Percentiles rank a stretch among this genome's conserved stretches.
phyloP scores from a whole-genome alignment of 805 yeast species.

The Pichia manshurica region DNA sequence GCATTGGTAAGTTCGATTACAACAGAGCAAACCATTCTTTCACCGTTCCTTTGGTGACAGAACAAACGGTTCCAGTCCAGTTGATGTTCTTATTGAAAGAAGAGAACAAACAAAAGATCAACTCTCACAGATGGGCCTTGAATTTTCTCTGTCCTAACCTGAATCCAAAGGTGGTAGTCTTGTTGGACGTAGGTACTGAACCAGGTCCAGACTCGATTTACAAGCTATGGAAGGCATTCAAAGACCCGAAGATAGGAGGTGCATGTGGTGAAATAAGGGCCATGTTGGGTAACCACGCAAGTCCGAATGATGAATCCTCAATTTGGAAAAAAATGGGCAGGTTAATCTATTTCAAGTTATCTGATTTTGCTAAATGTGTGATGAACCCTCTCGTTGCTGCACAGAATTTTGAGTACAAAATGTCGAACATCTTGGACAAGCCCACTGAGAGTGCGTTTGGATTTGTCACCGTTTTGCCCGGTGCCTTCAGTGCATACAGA shows the following conservation, averaged over 20 bases:
- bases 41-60: constrained; percentile 60
- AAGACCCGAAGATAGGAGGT: constrained; percentile 80
- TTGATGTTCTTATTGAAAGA: constrained; percentile 84
- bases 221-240: constrained; percentile 83
- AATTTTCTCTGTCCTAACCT: constrained; percentile 82
- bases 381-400: constrained; percentile 88
- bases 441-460: constrained; percentile 94
- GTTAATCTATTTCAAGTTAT: constrained; percentile 42
- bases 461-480: constrained; percentile 88
- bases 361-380: constrained; percentile 40
- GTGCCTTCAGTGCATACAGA: constrained; percentile 93
- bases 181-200: constrained; percentile 91
- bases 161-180: constrained; percentile 73
- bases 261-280: constrained; percentile 97
- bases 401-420: constrained; percentile 93
- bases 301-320: constrained; percentile 28
- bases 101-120: constrained; percentile 82
- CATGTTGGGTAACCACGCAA: constrained; percentile 35
- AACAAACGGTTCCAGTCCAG: constrained; percentile 71
- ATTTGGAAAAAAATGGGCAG: constrained; percentile 20
- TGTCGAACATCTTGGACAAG: constrained; percentile 88
- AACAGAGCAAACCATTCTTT: constrained; percentile 43
- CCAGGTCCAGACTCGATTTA: constrained; percentile 83
- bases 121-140: constrained; percentile 94
- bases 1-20: constrained; percentile 43